Evolutionary conservation across 1,284 basidiomycete species (phyloP), one percentile per base, ranked within the genome.

Genomic region (Amylostereum areolatum): DNA sequence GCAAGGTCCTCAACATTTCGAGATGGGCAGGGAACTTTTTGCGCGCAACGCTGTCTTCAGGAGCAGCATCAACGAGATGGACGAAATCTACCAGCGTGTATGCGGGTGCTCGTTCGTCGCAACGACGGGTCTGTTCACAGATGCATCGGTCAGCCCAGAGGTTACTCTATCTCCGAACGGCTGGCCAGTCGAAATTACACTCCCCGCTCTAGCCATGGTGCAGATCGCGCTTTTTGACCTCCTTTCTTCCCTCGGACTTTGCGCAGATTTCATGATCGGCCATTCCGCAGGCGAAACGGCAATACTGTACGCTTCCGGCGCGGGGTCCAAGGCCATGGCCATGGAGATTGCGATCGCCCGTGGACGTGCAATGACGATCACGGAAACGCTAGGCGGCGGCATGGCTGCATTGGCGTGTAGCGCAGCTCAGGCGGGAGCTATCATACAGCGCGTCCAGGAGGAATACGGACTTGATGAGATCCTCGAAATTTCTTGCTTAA

Each of bases 221-320:
- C 74, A 77, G 52, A 67, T 75, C 4, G 74, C 73, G 0, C 52
- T 74, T 2, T 64, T 68, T 47, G 74, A 77, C 44, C 57, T 70
- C 1, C 56, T 76, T 0, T 47, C 51, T 4, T 57, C 56, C 28
- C 43, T 72, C 7, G 69, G 70, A 6, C 47, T 74, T 25, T 50
- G 50, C 4, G 71, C 74, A 0, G 62, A 70, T 41, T 57, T 60
- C 3, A 53, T 74, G 8, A 44, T 75, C 6, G 74, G 72, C 0
- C 71, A 73, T 58, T 71, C 69, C 4, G 65, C 66, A 2, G 71
- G 71, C 4, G 74, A 77, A 54, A 70, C 72, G 1, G 67, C 71
- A 0, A 48, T 73, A 12, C 46, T 74, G 1, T 74, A 73, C 50
- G 69, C 71, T 0, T 71, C 66, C 4, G 73, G 74, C 5, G 66